Percentiles rank a stretch among this genome's conserved stretches.
phyloP scores from a whole-genome alignment of 1,284 basidiomycete genomes.

The Austroboletus niveus region DNA sequence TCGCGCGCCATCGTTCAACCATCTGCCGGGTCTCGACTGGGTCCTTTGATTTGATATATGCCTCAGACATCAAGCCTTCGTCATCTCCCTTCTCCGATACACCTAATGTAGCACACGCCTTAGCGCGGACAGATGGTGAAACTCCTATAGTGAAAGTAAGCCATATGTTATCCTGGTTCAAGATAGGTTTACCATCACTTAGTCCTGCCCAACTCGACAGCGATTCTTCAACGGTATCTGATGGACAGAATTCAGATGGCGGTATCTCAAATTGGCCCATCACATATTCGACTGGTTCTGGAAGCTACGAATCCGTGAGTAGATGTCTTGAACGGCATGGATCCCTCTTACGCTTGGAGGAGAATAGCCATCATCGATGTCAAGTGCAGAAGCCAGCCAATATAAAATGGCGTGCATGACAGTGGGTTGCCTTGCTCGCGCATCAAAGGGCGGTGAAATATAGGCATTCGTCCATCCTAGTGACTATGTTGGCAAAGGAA shows the following conservation, averaged over 20 bases:
- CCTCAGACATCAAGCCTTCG: constrained; percentile 6
- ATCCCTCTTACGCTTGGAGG: constrained; percentile 23
- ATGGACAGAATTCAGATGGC: constrained; percentile 14
- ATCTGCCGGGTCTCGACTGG: constrained; percentile 27
- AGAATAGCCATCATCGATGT: constrained; percentile 31
- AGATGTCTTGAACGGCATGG: background rate
- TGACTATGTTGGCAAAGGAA: constrained; percentile 11
- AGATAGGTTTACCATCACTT: constrained; percentile 31
- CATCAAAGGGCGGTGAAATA: constrained; percentile 34
- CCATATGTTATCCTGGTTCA: background rate
- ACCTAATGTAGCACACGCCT: constrained; percentile 8
- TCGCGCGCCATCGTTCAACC: constrained; percentile 32
- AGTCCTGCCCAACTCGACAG: constrained; percentile 37
- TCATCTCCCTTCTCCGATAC: constrained; percentile 24
- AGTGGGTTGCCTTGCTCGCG: constrained; percentile 29
- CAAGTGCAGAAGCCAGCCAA: constrained; percentile 35
- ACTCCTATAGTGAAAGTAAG: constrained; percentile 16
- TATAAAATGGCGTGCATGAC: constrained; percentile 34
- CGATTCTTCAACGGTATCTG: constrained; percentile 25
- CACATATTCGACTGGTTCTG: constrained; percentile 36
- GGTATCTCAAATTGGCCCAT: constrained; percentile 28
- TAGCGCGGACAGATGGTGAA: constrained; percentile 22
- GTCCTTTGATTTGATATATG: constrained; percentile 26
- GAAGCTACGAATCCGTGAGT: constrained; percentile 27
- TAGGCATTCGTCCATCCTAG: constrained; percentile 39